Evolutionary conservation across 495 filamentous ascomycete species (phyloP).

Genomic region (Lasiosphaeria hispida): DNA sequence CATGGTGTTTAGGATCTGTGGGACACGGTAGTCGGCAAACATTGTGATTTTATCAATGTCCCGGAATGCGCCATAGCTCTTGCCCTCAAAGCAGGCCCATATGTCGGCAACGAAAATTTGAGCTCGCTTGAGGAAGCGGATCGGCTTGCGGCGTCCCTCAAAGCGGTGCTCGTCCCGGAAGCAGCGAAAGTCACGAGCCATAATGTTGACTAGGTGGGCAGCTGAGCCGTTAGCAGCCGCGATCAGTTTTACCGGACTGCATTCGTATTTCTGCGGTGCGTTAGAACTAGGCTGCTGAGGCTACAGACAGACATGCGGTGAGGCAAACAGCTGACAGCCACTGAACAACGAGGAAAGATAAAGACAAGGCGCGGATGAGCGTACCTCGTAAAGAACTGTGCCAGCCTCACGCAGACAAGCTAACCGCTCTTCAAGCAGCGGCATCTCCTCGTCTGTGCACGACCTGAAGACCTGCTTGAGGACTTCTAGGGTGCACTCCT

Average conservation of each 20-base stretch:
- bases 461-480: constrained; percentile 82
- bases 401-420: constrained; percentile 82
- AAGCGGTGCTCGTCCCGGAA: constrained; percentile 79
- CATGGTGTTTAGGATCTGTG: constrained; percentile 84
- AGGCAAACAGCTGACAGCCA: too few species aligned
- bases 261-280: constrained; percentile 65
- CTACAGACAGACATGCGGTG: too few species aligned
- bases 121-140: constrained; percentile 86
- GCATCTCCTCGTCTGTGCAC: constrained; percentile 80
- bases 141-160: constrained; percentile 60
- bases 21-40: constrained; percentile 97
- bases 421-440: constrained; percentile 74
- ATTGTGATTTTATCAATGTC: constrained; percentile 96
- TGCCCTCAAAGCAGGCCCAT: constrained; percentile 89
- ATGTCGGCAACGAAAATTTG: constrained; percentile 95
- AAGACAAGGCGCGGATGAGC: constrained; percentile 20
- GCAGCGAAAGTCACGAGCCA: constrained; percentile 76
- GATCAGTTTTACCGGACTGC: constrained; percentile 71
- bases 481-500: constrained; percentile 70
- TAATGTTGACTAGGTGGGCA: constrained; percentile 75
- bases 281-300: neutral
- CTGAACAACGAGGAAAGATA: constrained; percentile 7
- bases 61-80: constrained; percentile 74
- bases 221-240: constrained; percentile 75
- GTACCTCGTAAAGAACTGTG: constrained; percentile 76